A percentile compares a stretch with the other conserved stretches of the same genome.
Conservation (phyloP, 1,139 yeast species). For the Sporopachydermia cereana region DNA sequence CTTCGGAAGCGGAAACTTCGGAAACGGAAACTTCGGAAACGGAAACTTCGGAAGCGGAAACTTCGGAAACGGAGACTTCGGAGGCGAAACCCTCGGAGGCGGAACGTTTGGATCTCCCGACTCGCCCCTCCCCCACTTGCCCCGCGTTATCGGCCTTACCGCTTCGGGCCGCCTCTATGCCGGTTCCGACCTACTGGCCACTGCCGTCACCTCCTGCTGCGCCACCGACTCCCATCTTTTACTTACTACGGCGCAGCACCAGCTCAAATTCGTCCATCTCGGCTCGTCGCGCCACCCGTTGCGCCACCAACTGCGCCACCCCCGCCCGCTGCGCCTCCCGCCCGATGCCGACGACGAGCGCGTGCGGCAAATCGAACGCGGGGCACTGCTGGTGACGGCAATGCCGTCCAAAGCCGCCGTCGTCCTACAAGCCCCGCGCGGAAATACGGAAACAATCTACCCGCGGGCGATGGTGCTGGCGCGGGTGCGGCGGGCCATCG, state of each 20-base stretch:
- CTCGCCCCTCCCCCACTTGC: no score
- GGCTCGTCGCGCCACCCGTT: conserved; percentile 25
- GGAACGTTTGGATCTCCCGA: no score
- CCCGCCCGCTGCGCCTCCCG: conserved; percentile 21
- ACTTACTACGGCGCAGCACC: conserved; percentile 83
- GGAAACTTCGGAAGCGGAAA: no score
- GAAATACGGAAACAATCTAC: conserved; percentile 85
- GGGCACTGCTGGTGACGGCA: conserved; percentile 67
- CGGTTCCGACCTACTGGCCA: conserved; percentile 47
- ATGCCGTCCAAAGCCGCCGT: conserved; percentile 81
- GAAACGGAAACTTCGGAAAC: no score
- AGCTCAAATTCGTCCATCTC: conserved; percentile 73
- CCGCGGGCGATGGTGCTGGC: conserved; percentile 88
- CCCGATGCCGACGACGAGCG: conserved; percentile 40
- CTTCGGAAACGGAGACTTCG: no score
- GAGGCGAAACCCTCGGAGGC: no score
- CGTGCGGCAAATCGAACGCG: conserved; percentile 80
- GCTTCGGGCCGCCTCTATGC: conserved; percentile 64
- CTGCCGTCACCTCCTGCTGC: conserved; percentile 74
- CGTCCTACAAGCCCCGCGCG: conserved; percentile 88
- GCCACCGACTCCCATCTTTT: conserved; percentile 63
- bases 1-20: no score
- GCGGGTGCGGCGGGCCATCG: conserved; percentile 65
- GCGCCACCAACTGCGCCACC: conserved; percentile 48
- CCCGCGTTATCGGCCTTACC: conserved; percentile 59